phyloP scores from a whole-genome alignment of 768 basidiomycete genomes.

The Galerina marginata region DNA sequence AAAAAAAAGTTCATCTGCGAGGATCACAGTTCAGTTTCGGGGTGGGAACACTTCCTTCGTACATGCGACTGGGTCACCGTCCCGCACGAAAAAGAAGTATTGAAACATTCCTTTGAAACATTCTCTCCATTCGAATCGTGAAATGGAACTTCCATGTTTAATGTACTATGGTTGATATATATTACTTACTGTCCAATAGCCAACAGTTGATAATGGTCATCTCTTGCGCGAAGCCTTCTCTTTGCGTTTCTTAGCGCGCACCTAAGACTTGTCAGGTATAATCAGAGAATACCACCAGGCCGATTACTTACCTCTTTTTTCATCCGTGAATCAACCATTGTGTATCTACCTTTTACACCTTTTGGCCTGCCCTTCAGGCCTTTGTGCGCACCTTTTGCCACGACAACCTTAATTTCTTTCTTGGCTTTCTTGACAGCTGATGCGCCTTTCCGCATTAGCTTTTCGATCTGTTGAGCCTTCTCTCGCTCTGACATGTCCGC shows the following conservation, averaged over 20 bases:
- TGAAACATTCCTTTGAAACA: neutral
- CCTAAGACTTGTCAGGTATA: constrained; percentile 42
- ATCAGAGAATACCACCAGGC: neutral
- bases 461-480: constrained; percentile 93
- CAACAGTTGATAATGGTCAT: constrained; percentile 32
- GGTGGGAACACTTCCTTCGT: constrained; percentile 48
- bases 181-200: neutral
- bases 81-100: neutral
- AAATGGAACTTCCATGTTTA: neutral
- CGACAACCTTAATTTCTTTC: constrained; percentile 84
- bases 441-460: constrained; percentile 83
- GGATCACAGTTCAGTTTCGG: constrained; percentile 37
- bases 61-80: constrained; percentile 45
- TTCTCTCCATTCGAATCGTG: constrained; percentile 4
- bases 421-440: constrained; percentile 69
- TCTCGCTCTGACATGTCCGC: constrained; percentile 93
- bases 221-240: constrained; percentile 76
- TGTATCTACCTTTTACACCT: constrained; percentile 93
- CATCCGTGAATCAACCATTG: constrained; percentile 94
- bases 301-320: constrained; percentile 77
- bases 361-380: constrained; percentile 93
- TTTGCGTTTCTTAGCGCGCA: constrained; percentile 82
- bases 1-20: constrained; percentile 50
- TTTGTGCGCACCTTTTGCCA: constrained; percentile 89
- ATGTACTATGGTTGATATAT: neutral